Conservation (phyloP, 148 eudicot genomes). For the Gaultheria prostrata region DNA sequence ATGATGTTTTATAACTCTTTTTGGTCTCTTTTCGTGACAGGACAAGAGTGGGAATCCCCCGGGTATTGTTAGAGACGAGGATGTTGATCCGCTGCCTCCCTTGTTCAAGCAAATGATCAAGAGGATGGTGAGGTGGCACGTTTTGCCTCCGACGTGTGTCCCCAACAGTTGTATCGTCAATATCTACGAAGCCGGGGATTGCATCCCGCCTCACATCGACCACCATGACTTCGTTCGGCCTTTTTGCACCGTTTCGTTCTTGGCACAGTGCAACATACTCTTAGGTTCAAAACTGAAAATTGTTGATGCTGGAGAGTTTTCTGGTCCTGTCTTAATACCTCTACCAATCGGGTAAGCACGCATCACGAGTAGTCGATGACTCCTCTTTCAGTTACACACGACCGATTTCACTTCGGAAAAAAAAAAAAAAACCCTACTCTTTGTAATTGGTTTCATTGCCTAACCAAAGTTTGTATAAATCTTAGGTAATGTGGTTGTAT, state of each 20-base stretch:
- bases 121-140: slow-evolving; percentile 59
- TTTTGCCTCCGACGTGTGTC: slow-evolving; percentile 53
- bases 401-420: too few relatives aligned
- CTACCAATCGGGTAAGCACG: slow-evolving; percentile 49
- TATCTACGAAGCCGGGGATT: slow-evolving; percentile 55
- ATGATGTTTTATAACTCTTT: neutral
- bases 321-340: slow-evolving; percentile 56
- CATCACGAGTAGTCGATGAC: neutral
- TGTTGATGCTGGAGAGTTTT: slow-evolving; percentile 44
- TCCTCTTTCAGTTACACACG: too few relatives aligned
- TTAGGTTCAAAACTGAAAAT: slow-evolving; percentile 50
- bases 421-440: slow-evolving; percentile 24
- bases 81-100: slow-evolving; percentile 64
- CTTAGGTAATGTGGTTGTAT: neutral
- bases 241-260: slow-evolving; percentile 61
- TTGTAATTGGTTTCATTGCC: neutral
- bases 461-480: neutral
- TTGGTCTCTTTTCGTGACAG: slow-evolving; percentile 23
- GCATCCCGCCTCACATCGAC: slow-evolving; percentile 70
- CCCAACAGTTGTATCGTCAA: slow-evolving; percentile 70
- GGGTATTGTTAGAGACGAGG: slow-evolving; percentile 55
- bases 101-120: slow-evolving; percentile 52
- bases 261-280: slow-evolving; percentile 51
- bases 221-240: slow-evolving; percentile 66
- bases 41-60: slow-evolving; percentile 60